Evolutionary conservation across 1,139 yeast genomes (phyloP), one percentile per base, ranked within the genome.

Genomic region (Suhomyces choctaworum): DNA sequence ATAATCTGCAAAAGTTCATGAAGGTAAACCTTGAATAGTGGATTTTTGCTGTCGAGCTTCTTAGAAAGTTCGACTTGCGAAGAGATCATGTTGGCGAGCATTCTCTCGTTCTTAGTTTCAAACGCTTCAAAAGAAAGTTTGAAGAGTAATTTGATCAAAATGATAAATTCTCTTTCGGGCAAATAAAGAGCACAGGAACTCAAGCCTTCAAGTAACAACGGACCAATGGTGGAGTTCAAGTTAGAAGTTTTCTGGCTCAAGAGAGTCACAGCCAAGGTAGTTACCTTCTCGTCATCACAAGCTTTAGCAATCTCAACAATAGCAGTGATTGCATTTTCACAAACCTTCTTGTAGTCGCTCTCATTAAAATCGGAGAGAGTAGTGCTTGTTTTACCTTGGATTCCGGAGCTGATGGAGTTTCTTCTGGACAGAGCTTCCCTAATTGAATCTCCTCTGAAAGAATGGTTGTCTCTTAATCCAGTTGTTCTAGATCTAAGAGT

Each of bases 251-350:
- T 92, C 59, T 92, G 97, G 12, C 87, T 78, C 39, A 92, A 68
- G 28, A 92, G 82, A 0, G 96, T 84, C 6, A 87, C 80, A 0
- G 95, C 82, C 45, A 92, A 70, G 1, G 87, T 81, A n/a, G 86
- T 78, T 23, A 90, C 84, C 16, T 86, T 76, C 40, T 80, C 82
- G 48, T 86, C 95, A 32, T 78, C 74, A 50, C 88, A 84, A 25
- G 73, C 70, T 25, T 77, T 74, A 0, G 92, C 80, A 32, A 90
- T 76, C 33, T 81, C 82, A 32, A 81, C 76, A n/a, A 85, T 74
- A 0, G 95, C 82, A 12, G 79, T 73, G 17, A 88, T 76, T 14
- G 89, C 81, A 54, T 87, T 82, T 42, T 72, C 69, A 51, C 78
- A 72, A 22, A 76, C 59, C 34, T 54, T 58, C 14, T 48, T 47